Percentiles rank a stretch among this genome's conserved stretches.
Evolutionary conservation across 106 monocot genomes (phyloP).

Genomic region (Platanthera guangdongensis): DNA sequence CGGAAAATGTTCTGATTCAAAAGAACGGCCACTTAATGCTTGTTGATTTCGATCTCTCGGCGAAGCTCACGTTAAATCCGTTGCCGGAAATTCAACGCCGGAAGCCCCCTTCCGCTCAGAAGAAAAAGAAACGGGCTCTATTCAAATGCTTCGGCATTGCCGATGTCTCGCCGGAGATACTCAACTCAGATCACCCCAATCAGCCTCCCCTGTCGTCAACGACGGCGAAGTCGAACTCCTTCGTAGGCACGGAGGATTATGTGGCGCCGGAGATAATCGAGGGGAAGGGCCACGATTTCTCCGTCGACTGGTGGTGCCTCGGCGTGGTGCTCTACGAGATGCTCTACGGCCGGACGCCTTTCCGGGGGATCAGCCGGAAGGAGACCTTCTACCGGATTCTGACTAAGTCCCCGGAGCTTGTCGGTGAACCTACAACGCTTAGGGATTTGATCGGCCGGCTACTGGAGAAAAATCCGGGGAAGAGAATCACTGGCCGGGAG

Average conservation of each 20-base stretch:
- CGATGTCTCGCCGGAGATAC: slow-evolving; percentile 26
- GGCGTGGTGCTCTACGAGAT: slow-evolving; percentile 93
- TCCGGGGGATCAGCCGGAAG: slow-evolving; percentile 66
- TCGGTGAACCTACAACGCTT: slow-evolving; percentile 61
- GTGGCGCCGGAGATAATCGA: slow-evolving; percentile 87
- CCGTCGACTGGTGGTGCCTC: slow-evolving; percentile 96
- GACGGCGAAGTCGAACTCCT: slow-evolving; percentile 72
- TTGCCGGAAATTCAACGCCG: background rate
- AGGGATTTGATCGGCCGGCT: slow-evolving; percentile 52
- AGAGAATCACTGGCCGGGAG: slow-evolving; percentile 33
- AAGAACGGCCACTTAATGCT: slow-evolving; percentile 84
- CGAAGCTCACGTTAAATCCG: slow-evolving; percentile 26
- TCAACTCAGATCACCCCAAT: background rate
- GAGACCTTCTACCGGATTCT: slow-evolving; percentile 82
- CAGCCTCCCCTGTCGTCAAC: background rate
- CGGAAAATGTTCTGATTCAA: slow-evolving; percentile 86
- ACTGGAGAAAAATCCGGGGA: slow-evolving; percentile 71
- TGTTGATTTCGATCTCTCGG: slow-evolving; percentile 94
- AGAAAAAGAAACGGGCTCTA: slow-evolving; percentile 9
- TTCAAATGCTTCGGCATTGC: slow-evolving; percentile 10
- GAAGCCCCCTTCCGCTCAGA: background rate
- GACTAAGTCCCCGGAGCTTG: slow-evolving; percentile 41
- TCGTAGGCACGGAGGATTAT: slow-evolving; percentile 98
- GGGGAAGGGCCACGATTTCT: slow-evolving; percentile 70
- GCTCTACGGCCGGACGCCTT: slow-evolving; percentile 89